A percentile compares a stretch with the other conserved stretches of the same genome.
These are phyloP conservation scores for Breynia disticha DNA, from an alignment of 441 rosid species.

Conservation along the genomic window DNA sequence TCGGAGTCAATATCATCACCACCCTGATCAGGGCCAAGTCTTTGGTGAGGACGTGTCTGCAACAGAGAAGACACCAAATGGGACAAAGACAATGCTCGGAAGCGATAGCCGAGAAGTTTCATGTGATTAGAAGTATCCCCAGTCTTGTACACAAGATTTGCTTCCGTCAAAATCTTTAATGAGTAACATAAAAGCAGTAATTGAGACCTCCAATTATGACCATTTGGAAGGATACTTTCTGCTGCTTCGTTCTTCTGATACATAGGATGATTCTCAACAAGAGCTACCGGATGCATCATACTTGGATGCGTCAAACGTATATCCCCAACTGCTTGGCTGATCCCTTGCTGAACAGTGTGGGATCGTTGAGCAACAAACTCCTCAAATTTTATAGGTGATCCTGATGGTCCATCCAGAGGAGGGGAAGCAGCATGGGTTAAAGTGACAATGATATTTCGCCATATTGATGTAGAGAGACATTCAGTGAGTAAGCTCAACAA, in stretches of 20 bases:
- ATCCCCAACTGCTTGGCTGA: slow-evolving; percentile 57
- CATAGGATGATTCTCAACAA: slow-evolving; percentile 59
- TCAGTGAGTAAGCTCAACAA: slow-evolving; percentile 38
- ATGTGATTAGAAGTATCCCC: slow-evolving; percentile 25
- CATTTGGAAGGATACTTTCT: slow-evolving; percentile 39
- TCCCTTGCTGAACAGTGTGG: slow-evolving; percentile 42
- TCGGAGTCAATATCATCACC: slow-evolving; percentile 37
- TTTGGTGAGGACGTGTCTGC: slow-evolving; percentile 41
- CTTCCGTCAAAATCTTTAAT: slow-evolving; percentile 51
- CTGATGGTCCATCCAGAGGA: slow-evolving; percentile 48
- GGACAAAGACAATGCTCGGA: slow-evolving; percentile 36
- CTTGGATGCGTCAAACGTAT: slow-evolving; percentile 33
- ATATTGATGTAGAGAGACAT: slow-evolving; percentile 52
- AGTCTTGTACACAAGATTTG: slow-evolving; percentile 29
- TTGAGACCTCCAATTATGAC: slow-evolving; percentile 52
- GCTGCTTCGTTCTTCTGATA: slow-evolving; percentile 30
- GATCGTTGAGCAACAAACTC: slow-evolving; percentile 49
- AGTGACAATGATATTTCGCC: slow-evolving; percentile 54
- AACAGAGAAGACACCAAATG: slow-evolving; percentile 51
- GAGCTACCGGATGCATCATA: slow-evolving; percentile 50
- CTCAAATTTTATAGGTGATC: slow-evolving; percentile 44
- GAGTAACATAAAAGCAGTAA: slow-evolving; percentile 57
- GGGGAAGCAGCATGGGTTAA: slow-evolving; percentile 69
- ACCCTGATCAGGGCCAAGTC: slow-evolving; percentile 28
- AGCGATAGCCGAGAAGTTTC: slow-evolving; percentile 32